phyloP scores from a whole-genome alignment of 2,329 filamentous ascomycete species.

The Stagonosporopsis vannaccii region DNA sequence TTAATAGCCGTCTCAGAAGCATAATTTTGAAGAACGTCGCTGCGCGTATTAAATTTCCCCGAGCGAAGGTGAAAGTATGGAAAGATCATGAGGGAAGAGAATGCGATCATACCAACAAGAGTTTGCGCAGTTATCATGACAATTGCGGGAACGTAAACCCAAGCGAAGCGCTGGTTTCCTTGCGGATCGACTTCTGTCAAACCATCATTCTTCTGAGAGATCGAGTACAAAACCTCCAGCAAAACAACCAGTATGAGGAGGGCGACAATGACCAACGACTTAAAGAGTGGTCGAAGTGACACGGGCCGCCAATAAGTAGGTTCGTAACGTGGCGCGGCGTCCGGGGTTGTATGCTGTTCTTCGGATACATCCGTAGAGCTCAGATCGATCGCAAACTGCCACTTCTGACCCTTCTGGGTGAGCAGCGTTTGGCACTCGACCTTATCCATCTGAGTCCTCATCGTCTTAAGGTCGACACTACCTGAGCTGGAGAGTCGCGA shows the following conservation, averaged over 20 bases:
- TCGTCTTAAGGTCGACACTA: not conserved
- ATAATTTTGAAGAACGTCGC: not conserved
- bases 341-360: not conserved
- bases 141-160: slow-evolving; percentile 1
- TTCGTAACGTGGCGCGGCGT: not conserved
- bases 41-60: not conserved
- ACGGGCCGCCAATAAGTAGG: slow-evolving; percentile 1
- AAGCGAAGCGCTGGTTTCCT: not conserved
- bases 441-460: not conserved
- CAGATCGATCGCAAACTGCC: not conserved
- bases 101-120: slow-evolving; percentile 1
- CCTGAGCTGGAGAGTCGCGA: not conserved
- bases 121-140: slow-evolving; percentile 3
- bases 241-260: slow-evolving; percentile 1
- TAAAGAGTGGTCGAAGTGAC: slow-evolving; percentile 1
- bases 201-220: not conserved
- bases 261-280: not conserved
- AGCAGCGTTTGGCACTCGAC: not conserved
- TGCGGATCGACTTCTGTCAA: not conserved
- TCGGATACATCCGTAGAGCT: not conserved
- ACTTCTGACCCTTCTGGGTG: not conserved
- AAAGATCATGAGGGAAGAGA: not conserved
- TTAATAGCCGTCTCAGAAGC: slow-evolving; percentile 3
- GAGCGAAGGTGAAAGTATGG: not conserved
- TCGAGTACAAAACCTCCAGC: not conserved